Base-by-base conservation (phyloP, 225 moss, liverwort and hornwort species). In the Pseudisothecium myosuroides region DNA sequence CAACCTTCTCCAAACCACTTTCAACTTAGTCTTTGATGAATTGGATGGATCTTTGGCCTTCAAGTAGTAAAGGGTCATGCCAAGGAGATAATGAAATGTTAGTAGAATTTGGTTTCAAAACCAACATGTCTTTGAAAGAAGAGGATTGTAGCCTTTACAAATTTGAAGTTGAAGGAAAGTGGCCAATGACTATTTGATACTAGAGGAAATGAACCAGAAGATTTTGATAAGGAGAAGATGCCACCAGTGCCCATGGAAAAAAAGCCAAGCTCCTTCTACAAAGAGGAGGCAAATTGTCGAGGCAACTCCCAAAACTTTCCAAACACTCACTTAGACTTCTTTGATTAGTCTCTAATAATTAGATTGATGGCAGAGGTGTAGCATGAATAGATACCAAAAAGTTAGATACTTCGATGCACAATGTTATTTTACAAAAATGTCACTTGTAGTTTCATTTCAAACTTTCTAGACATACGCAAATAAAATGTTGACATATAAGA, bases 191-290 rank as follows among this genome's bases (percentile, higher is more conserved):
- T 34, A 64, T 8, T 63, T 28, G 26, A 65, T 65, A 34, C 1
- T 34, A 17, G 5, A 5, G 1, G 18, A 34, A 17, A 34, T 7
- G 7, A 64, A 65, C 4, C 0, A 0, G 3, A 18, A 34, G 10
- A 12, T 28, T 28, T 29, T 36, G 10, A 18, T 19, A 32, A 65
- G 65, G 36, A 36, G 3, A 65, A 1, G 10, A 65, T 34, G 34
- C 65, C 34, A 65, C 34, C 4, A 64, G 9, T 61, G 28, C 29
- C 14, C 1, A 29, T 29, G 6, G 9, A 61, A 61, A 61, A 50
- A 13, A 28, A 28, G 14, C 27, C 1, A 13, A 3, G 13, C 0
- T 65, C 65, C 5, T 34, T 34, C 17, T 65, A 18, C 34, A 65
- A 17, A 17, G 17, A 65, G 3, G 65, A 65, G 5, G 32, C 34